Base-by-base conservation (phyloP, 345 rosid species). In the Arabis hirsuta region DNA sequence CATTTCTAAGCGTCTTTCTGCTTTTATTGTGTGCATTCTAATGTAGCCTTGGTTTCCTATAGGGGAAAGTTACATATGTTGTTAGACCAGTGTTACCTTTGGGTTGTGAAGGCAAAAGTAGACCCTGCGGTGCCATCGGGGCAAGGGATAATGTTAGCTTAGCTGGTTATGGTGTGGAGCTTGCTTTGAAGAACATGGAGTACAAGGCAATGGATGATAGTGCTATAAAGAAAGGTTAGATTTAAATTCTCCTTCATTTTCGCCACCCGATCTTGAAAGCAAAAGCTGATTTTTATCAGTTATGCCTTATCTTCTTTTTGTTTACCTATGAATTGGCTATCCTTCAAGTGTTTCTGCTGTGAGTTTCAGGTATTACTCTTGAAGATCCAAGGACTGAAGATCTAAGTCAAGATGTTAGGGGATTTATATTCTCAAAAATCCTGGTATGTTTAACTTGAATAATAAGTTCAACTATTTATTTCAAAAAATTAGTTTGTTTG, bases 121-220 rank as follows among this genome's bases (percentile, higher is more conserved):
- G 92, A 22, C 74, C 58, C n/a, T 95, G 98, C 72, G 97, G 88
- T 80, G 92, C 96, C 74, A 72, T 92, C 76, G 98, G 99, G 51
- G 79, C 90, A 14, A 82, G 73, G 62, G 96, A 85, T 69, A 79
- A 84, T 74, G 84, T 90, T 77, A 85, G 84, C 78, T 87, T 92
- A 83, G 99, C 94, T 76, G 99, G 99, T 64, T 95, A 92, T 81
- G 98, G 99, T 51, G 97, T 92, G 36, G 99, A 95, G 81, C 99
- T 95, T 80, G 99, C 99, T 71, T 48, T 95, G 82, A 95, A 95
- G 85, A 95, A 92, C 79, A 95, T 95, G 99, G 98, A 95, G 80
- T 95, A 95, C 69, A 95, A 95, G 74, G 99, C 99, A 41, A 92
- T 95, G 87, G 99, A 95, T 83, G 99, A 95, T 76, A 90, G 88